phyloP scores from a whole-genome alignment of 2,329 filamentous ascomycete genomes.

The Keithomyces neogunnii region DNA sequence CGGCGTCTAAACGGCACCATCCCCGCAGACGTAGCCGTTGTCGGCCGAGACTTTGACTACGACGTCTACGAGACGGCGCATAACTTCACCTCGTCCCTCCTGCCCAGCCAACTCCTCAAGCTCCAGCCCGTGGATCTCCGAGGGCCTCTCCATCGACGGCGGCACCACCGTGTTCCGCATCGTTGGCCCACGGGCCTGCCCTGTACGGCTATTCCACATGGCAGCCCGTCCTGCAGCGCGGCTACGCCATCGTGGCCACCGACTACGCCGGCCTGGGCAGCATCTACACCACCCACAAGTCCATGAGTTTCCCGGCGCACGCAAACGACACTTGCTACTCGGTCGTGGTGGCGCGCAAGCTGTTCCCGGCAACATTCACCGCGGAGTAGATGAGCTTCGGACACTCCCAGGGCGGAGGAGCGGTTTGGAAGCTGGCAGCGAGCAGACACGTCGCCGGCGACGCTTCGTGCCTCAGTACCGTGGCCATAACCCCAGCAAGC shows the following conservation, averaged over 20 bases:
- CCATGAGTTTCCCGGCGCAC: slow-evolving; percentile 8
- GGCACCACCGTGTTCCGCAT: slow-evolving; percentile 10
- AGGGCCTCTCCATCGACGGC: slow-evolving; percentile 2
- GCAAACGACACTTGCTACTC: slow-evolving; percentile 11
- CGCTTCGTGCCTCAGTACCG: slow-evolving; percentile 9
- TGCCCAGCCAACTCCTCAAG: slow-evolving; percentile 11
- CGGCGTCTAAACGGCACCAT: slow-evolving; percentile 1
- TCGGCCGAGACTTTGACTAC: slow-evolving; percentile 8
- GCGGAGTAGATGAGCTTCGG: slow-evolving; percentile 9
- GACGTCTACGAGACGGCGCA: slow-evolving; percentile 8
- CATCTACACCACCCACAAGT: slow-evolving; percentile 13
- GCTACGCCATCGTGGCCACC: slow-evolving; percentile 13
- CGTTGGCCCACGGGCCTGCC: slow-evolving; percentile 6
- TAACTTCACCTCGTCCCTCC: slow-evolving; percentile 8
- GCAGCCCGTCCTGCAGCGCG: slow-evolving; percentile 7
- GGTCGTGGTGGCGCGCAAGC: slow-evolving; percentile 4
- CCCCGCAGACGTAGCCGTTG: background rate
- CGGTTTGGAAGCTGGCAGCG: slow-evolving; percentile 13
- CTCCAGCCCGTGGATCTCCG: slow-evolving; percentile 8
- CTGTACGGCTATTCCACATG: slow-evolving; percentile 9
- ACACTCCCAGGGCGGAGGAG: slow-evolving; percentile 13
- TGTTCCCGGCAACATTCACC: slow-evolving; percentile 5
- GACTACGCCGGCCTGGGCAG: slow-evolving; percentile 15
- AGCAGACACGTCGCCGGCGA: slow-evolving; percentile 7
- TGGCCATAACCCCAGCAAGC: slow-evolving; percentile 9